Percentiles rank a stretch among this genome's conserved stretches.
Evolutionary conservation across 768 basidiomycete species (phyloP).

Genomic region (Astraeus odoratus): DNA sequence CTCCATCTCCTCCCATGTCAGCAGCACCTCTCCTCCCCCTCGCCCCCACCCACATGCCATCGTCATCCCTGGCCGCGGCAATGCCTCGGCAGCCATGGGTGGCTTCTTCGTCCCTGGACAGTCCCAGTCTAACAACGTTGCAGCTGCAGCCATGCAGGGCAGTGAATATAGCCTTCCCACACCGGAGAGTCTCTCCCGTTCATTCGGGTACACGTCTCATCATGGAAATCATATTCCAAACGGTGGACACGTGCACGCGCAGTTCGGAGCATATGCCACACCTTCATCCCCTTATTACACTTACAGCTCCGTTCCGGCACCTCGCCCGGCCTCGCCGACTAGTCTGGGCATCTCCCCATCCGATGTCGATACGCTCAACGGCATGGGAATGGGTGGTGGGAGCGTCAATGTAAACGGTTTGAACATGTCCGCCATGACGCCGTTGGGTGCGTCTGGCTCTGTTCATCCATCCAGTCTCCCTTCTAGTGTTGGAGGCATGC

Average conservation of each 20-base stretch:
- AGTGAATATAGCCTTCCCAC: constrained; percentile 41
- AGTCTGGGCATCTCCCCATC: constrained; percentile 22
- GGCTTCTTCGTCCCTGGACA: constrained; percentile 26
- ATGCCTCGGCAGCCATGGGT: constrained; percentile 21
- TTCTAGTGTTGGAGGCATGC: neutral
- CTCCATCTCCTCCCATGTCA: constrained; percentile 48
- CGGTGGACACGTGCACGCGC: constrained; percentile 19
- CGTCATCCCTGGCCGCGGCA: constrained; percentile 48
- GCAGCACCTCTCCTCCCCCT: constrained; percentile 45
- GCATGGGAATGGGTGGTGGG: constrained; percentile 5
- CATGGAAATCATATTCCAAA: constrained; percentile 21
- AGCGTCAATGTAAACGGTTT: constrained; percentile 5
- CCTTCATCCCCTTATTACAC: constrained; percentile 27
- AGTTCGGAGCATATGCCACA: constrained; percentile 17
- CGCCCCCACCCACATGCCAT: constrained; percentile 56
- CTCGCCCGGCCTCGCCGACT: constrained; percentile 9
- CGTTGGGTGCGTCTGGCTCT: constrained; percentile 13
- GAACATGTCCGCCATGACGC: constrained; percentile 4
- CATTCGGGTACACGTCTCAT: constrained; percentile 18
- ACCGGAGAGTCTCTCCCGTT: constrained; percentile 30
- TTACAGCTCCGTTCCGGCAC: constrained; percentile 10
- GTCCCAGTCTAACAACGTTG: constrained; percentile 7
- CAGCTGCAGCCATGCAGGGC: constrained; percentile 1
- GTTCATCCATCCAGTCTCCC: constrained; percentile 8
- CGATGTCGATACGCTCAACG: constrained; percentile 18